Evolutionary conservation across 768 basidiomycete genomes (phyloP).

Genomic region (Kwoniella europaea): DNA sequence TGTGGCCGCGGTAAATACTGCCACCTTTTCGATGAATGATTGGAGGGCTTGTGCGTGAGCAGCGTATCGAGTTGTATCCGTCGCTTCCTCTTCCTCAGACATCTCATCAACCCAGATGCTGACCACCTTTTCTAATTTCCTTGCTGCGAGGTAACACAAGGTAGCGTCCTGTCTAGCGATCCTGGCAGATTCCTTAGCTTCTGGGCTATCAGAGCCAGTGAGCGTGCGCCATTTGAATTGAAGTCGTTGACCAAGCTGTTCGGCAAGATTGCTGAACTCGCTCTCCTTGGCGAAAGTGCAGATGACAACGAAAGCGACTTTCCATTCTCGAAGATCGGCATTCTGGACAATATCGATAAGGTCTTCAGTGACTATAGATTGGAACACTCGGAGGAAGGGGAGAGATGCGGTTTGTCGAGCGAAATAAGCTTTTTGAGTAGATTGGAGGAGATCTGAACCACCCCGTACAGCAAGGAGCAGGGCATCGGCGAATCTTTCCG

Average conservation of each 20-base stretch:
- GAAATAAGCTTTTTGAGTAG: constrained; percentile 93
- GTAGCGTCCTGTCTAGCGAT: constrained; percentile 84
- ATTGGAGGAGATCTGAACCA: constrained; percentile 80
- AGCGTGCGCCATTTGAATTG: constrained; percentile 78
- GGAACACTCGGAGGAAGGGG: constrained; percentile 91
- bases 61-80: constrained; percentile 58
- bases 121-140: constrained; percentile 81
- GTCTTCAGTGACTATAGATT: constrained; percentile 90
- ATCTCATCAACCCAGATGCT: constrained; percentile 92
- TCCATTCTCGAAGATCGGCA: constrained; percentile 92
- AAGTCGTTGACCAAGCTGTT: constrained; percentile 86
- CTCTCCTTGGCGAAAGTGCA: constrained; percentile 88
- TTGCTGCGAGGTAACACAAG: constrained; percentile 89
- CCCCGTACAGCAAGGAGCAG: constrained; percentile 91
- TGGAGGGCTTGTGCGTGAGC: constrained; percentile 76
- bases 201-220: constrained; percentile 62
- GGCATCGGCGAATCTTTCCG: constrained; percentile 90
- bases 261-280: constrained; percentile 84
- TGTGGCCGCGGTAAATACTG: constrained; percentile 85
- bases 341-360: constrained; percentile 93
- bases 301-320: constrained; percentile 92
- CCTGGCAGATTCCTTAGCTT: constrained; percentile 47
- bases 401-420: constrained; percentile 73
- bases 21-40: constrained; percentile 93
- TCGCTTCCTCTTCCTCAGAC: constrained; percentile 74